A percentile compares a stretch with the other conserved stretches of the same genome.
Conservation (phyloP, 225 moss, liverwort and hornwort species). For the Pleurozium schreberi region DNA sequence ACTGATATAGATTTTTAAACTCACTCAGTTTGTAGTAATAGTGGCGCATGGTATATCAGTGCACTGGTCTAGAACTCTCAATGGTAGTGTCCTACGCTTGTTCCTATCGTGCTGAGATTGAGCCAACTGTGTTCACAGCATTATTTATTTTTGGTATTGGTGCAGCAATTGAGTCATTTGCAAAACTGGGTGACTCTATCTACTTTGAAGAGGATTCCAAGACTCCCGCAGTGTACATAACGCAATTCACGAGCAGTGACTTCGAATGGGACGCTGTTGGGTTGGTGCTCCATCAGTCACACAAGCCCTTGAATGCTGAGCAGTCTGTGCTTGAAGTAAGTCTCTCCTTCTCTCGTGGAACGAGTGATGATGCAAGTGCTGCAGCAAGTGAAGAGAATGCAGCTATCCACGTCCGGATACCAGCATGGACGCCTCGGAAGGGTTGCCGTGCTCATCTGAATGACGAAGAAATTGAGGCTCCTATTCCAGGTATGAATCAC, state of each 20-base stretch:
- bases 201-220: slow-evolving; percentile 69
- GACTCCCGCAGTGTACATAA: slow-evolving; percentile 25
- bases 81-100: not conserved
- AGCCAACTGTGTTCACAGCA: not conserved
- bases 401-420: slow-evolving; percentile 29
- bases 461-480: slow-evolving; percentile 22
- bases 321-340: slow-evolving; percentile 43
- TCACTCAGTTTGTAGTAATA: not conserved
- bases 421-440: slow-evolving; percentile 19
- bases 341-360: slow-evolving; percentile 25
- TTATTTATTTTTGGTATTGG: not conserved
- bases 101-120: not conserved
- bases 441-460: slow-evolving; percentile 33
- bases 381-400: not conserved
- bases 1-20: not conserved
- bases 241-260: slow-evolving; percentile 63
- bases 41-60: not conserved
- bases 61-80: not conserved
- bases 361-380: slow-evolving; percentile 3
- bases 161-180: slow-evolving; percentile 87
- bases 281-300: slow-evolving; percentile 45
- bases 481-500: slow-evolving; percentile 44
- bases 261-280: slow-evolving; percentile 66
- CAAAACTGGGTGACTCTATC: slow-evolving; percentile 92
- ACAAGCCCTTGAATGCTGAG: slow-evolving; percentile 32